These are phyloP conservation scores for Candida boidinii DNA, from an alignment of 805 yeast species.

Conservation along the genomic window DNA sequence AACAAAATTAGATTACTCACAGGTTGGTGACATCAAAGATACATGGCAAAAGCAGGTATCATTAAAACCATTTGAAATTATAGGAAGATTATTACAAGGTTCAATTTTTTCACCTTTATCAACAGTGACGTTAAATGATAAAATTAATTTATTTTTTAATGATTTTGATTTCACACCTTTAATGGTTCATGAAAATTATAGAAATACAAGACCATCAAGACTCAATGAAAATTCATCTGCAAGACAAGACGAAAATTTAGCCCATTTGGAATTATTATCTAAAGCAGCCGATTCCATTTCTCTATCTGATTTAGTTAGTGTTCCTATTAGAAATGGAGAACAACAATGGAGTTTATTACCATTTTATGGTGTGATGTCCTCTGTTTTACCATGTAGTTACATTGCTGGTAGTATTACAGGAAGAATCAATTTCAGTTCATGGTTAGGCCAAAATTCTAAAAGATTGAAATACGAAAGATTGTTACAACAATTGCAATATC, in stretches of 20 bases:
- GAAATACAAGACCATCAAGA: conserved; percentile 49
- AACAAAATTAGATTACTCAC: conserved; percentile 50
- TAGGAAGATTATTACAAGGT: conserved; percentile 56
- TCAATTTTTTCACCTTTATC: conserved; percentile 46
- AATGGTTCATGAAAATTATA: conserved; percentile 93
- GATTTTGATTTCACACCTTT: conserved; percentile 92
- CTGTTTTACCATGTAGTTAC: conserved; percentile 68
- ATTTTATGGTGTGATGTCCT: conserved; percentile 78
- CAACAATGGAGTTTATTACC: conserved; percentile 95
- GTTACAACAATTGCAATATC: conserved; percentile 83
- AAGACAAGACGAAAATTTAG: conserved; percentile 28
- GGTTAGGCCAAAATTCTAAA: conserved; percentile 89
- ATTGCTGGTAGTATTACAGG: conserved; percentile 66
- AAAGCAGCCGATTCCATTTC: conserved; percentile 83
- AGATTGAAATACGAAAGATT: conserved; percentile 67
- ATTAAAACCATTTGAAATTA: conserved; percentile 86
- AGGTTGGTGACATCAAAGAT: conserved; percentile 51
- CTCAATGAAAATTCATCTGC: conserved; percentile 5
- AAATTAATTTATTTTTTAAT: conserved; percentile 83
- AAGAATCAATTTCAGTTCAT: conserved; percentile 70
- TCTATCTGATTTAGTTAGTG: conserved; percentile 74
- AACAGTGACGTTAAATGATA: conserved; percentile 60
- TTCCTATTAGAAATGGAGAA: conserved; percentile 78
- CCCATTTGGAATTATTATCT: conserved; percentile 56
- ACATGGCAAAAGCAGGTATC: conserved; percentile 89